These are phyloP conservation scores for Flaveria brownii DNA, from an alignment of 129 eudicot species.

Conservation along the genomic window DNA sequence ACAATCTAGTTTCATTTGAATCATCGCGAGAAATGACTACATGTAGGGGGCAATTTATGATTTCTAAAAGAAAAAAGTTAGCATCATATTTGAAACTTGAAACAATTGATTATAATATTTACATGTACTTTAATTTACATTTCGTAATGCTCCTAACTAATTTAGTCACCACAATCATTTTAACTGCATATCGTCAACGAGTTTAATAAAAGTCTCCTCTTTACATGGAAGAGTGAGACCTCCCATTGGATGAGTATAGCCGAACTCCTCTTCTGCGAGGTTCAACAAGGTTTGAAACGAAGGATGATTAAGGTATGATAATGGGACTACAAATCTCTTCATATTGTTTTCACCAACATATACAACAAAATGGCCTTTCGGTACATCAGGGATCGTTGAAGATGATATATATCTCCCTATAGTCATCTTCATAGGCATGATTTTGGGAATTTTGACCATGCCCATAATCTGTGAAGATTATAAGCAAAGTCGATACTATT, in stretches of 20 bases:
- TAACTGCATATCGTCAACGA: background rate
- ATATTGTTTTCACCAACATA: background rate
- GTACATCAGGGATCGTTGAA: background rate
- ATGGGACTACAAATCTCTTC: no score
- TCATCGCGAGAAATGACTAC: no score
- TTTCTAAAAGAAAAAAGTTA: background rate
- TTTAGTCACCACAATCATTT: background rate
- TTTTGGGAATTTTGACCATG: background rate
- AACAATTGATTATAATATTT: background rate
- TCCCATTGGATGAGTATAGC: background rate
- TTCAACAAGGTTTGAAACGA: background rate
- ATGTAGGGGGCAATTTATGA: no score
- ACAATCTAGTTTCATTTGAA: no score
- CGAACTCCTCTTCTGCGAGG: background rate
- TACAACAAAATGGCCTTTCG: background rate
- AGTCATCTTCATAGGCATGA: background rate
- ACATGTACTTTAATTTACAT: background rate
- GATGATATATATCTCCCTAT: background rate
- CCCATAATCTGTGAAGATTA: background rate
- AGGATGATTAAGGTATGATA: background rate
- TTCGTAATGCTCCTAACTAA: no score
- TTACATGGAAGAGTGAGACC: background rate
- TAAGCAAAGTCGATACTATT: background rate
- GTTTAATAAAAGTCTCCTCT: background rate
- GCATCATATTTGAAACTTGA: background rate